These are phyloP conservation scores for Neurospora sp. DNA, from an alignment of 495 filamentous ascomycete species.

Conservation along the genomic window DNA sequence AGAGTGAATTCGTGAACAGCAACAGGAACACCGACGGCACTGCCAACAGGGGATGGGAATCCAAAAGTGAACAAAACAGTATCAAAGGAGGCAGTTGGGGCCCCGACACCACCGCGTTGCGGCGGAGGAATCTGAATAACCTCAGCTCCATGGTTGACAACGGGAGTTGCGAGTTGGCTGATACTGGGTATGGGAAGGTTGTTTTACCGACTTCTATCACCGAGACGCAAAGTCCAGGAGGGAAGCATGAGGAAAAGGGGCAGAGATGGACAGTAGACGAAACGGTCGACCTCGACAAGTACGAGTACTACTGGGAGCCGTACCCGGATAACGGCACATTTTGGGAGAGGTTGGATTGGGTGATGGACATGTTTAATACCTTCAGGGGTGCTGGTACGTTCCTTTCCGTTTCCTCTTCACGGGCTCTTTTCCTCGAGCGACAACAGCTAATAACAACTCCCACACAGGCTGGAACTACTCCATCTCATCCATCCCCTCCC, in stretches of 20 bases:
- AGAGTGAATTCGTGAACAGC: not conserved
- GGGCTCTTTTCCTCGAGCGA: too few relatives aligned
- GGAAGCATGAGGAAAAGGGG: conserved; percentile 20
- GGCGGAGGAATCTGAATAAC: not conserved
- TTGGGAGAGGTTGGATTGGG: conserved; percentile 59
- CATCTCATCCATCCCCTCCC: conserved; percentile 45
- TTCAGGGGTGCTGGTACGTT: conserved; percentile 50
- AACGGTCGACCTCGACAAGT: conserved; percentile 9
- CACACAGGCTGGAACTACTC: conserved; percentile 74
- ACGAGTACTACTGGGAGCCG: conserved; percentile 57
- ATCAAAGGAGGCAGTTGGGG: not conserved
- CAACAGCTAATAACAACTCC: too few relatives aligned
- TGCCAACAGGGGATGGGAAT: accelerated
- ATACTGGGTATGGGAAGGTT: not conserved
- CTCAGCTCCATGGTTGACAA: not conserved
- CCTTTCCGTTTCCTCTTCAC: too few relatives aligned
- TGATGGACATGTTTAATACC: conserved; percentile 53
- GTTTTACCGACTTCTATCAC: not conserved
- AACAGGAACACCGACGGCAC: not conserved
- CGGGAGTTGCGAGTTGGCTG: too few relatives aligned
- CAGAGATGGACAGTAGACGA: conserved; percentile 19
- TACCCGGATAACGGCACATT: conserved; percentile 50
- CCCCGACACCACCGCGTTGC: not conserved
- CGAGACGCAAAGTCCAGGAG: not conserved
- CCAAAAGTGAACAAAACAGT: not conserved